Evolutionary conservation across 2,329 filamentous ascomycete genomes (phyloP), one percentile per base, ranked within the genome.

Genomic region (Stemphylium lycopersici): DNA sequence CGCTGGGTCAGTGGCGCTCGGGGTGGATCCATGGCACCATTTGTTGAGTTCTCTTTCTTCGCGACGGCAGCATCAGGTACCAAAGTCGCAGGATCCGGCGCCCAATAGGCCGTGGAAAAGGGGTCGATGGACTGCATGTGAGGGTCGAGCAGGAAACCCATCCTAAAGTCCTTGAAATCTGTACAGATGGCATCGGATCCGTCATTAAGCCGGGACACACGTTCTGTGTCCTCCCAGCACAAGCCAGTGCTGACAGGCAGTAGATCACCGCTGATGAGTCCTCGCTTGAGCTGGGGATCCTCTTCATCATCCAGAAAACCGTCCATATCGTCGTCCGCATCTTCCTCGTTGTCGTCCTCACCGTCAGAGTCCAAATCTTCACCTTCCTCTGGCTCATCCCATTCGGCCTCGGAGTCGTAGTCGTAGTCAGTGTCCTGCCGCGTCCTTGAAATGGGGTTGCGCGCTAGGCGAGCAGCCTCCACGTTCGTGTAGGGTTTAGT

Each of bases 261-360:
- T 67, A 96, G 81, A 61, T 90, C 87, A 26, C 87, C 86, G 29
- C 79, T 84, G 66, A 84, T 78, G 6, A 83, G 74, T 77, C 87
- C 75, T 71, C 84, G 78, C 79, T 84, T 83, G 73, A 80, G 60
- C 76, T 79, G 70, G 75, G 77, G 55, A 78, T 83, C 68, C 74
- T 95, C 90, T 48, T 96, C 90, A 5, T 90, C 90, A 63, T 96
- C 93, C 1, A 97, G 80, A 68, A 97, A 97, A 15, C 87, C 93
- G 3, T 91, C 90, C 87, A 96, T 89, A 55, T 96, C 92, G 58
- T 90, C 89, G 13, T 90, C 89, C n/a, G 86, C 88, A 10, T 90
- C 82, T 44, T 89, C 87, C 22, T 89, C 88, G 8, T 88, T 84
- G 45, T 85, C 83, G 5, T 89, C 86, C 51, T 88, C 86, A 26